Evolutionary conservation across 2,329 filamentous ascomycete species (phyloP).

Genomic region (Xylaria sp.): DNA sequence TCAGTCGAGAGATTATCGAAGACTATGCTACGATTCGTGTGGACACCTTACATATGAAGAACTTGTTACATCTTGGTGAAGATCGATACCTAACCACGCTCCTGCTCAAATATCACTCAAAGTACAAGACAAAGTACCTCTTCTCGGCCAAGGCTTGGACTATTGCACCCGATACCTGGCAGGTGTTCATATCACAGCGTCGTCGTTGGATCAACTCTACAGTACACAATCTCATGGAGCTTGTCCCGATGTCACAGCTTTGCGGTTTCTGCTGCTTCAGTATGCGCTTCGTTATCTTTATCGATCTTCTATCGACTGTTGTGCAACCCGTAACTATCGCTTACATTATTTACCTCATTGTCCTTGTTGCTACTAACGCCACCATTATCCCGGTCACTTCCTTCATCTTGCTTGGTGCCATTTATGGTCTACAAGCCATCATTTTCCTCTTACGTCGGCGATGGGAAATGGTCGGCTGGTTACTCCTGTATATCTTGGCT

Average conservation of each 20-base stretch:
- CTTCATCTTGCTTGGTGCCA: constrained; percentile 90
- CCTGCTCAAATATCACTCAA: constrained; percentile 88
- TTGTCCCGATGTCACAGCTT: constrained; percentile 91
- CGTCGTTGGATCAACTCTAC: constrained; percentile 99
- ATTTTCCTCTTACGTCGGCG: constrained; percentile 97
- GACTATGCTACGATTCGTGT: constrained; percentile 92
- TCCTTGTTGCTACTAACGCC: constrained; percentile 70
- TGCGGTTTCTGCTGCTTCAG: constrained; percentile 99
- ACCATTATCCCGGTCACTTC: constrained; percentile 81
- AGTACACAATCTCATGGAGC: constrained; percentile 95
- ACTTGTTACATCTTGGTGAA: constrained; percentile 93
- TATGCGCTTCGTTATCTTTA: constrained; percentile 97
- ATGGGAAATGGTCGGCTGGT: constrained; percentile 99
- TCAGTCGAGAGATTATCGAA: constrained; percentile 90
- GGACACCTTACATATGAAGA: constrained; percentile 99
- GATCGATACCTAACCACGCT: constrained; percentile 97
- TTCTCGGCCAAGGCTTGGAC: constrained; percentile 94
- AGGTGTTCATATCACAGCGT: constrained; percentile 95
- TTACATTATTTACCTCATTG: constrained; percentile 91
- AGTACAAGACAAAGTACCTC: constrained; percentile 99
- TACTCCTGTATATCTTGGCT: constrained; percentile 93
- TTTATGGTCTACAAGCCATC: constrained; percentile 95
- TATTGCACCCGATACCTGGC: constrained; percentile 93
- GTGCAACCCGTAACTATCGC: constrained; percentile 91
- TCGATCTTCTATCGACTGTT: constrained; percentile 91